Conservation (phyloP, 1,139 yeast species). For the Candida freyschussii region DNA sequence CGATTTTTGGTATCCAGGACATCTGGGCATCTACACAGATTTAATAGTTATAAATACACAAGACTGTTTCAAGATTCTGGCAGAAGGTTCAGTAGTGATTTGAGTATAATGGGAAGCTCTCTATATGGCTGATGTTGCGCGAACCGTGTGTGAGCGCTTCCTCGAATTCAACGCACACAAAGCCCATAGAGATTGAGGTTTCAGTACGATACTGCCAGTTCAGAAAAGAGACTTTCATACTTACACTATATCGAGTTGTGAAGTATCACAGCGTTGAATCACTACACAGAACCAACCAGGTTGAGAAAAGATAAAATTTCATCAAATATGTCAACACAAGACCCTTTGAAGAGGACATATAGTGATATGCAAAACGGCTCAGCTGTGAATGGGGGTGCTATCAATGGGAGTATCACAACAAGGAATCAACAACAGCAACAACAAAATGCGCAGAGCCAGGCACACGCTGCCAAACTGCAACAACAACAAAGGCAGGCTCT, state of each 20-base stretch:
- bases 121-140: too few relatives aligned
- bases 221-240: too few relatives aligned
- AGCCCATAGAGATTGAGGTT: too few relatives aligned
- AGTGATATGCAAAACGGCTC: conserved; percentile 24
- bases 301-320: not conserved
- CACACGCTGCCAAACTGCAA: conserved; percentile 34
- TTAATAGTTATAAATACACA: too few relatives aligned
- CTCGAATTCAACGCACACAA: too few relatives aligned
- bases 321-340: conserved; percentile 9
- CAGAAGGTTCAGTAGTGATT: too few relatives aligned
- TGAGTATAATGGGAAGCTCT: too few relatives aligned
- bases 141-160: too few relatives aligned
- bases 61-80: too few relatives aligned
- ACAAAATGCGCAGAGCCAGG: conserved; percentile 27
- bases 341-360: conserved; percentile 18
- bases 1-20: conserved; percentile 71
- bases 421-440: conserved; percentile 21
- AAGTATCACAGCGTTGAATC: not conserved
- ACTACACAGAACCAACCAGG: not conserved
- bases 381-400: conserved; percentile 18
- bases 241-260: too few relatives aligned
- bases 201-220: too few relatives aligned
- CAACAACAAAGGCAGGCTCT: conserved; percentile 33
- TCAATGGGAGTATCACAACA: conserved; percentile 14
- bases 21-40: conserved; percentile 37